Conservation (phyloP, 305 asterid genomes). For the Fraxinus floribunda region DNA sequence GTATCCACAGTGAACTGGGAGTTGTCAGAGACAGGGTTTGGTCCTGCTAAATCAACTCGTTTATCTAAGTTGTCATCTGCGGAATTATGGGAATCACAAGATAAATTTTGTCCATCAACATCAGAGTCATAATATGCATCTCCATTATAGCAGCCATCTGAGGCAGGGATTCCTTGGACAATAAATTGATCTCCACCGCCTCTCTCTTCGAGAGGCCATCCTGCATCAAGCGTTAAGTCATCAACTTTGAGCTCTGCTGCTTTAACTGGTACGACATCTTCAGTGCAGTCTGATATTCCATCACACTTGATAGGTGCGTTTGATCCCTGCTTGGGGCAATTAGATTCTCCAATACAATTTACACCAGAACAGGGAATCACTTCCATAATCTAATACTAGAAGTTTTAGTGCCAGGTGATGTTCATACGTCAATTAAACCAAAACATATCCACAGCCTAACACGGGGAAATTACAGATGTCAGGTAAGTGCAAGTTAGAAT, state of each 20-base stretch:
- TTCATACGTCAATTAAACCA: constrained; percentile 23
- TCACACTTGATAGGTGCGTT: constrained; percentile 45
- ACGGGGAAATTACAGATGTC: constrained; percentile 16
- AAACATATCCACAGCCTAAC: constrained; percentile 29
- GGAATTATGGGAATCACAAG: constrained; percentile 58
- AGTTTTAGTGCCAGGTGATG: constrained; percentile 33
- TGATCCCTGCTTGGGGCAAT: constrained; percentile 30
- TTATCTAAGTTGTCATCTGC: constrained; percentile 50
- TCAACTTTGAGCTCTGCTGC: constrained; percentile 42
- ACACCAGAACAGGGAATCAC: constrained; percentile 62
- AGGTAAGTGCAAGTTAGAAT: constrained; percentile 6
- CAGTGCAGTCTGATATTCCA: constrained; percentile 45
- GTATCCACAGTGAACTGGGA: constrained; percentile 38
- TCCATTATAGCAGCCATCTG: constrained; percentile 48
- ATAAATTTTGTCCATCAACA: constrained; percentile 48
- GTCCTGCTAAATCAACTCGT: constrained; percentile 44
- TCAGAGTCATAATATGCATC: constrained; percentile 52
- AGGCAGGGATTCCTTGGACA: constrained; percentile 47
- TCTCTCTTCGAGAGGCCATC: constrained; percentile 45
- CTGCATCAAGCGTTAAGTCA: constrained; percentile 33
- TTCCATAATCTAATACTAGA: constrained; percentile 55
- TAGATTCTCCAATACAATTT: constrained; percentile 49
- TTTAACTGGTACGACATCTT: constrained; percentile 44
- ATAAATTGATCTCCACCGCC: constrained; percentile 43
- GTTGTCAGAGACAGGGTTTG: constrained; percentile 33